phyloP scores from a whole-genome alignment of 225 moss, liverwort and hornwort genomes.

The Physcomitrium patens region DNA sequence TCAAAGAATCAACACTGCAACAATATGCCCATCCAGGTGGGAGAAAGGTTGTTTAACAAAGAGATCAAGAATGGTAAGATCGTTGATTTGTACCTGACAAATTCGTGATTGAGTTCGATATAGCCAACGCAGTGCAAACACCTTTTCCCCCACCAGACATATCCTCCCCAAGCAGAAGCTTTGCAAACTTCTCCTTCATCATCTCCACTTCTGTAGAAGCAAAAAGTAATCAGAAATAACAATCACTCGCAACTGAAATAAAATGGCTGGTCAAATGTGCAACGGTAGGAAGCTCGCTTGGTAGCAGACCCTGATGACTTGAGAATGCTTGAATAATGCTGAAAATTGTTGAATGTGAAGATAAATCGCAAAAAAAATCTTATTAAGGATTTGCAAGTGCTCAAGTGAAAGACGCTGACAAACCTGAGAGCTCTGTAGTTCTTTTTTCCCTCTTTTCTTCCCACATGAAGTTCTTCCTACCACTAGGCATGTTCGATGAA shows the following conservation, averaged over 20 bases:
- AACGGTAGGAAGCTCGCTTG: too few relatives aligned
- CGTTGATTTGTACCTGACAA: slow-evolving; percentile 68
- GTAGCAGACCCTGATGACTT: too few relatives aligned
- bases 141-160: slow-evolving; percentile 98
- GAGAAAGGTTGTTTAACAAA: too few relatives aligned
- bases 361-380: too few relatives aligned
- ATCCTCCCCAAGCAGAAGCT: slow-evolving; percentile 95
- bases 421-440: slow-evolving; percentile 85
- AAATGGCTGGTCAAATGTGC: too few relatives aligned
- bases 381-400: too few relatives aligned
- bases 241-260: too few relatives aligned
- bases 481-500: slow-evolving; percentile 74
- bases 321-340: too few relatives aligned
- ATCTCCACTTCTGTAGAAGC: slow-evolving; percentile 84
- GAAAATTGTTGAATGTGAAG: too few relatives aligned
- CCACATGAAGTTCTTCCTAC: slow-evolving; percentile 80
- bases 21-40: neutral
- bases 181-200: slow-evolving; percentile 99
- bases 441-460: slow-evolving; percentile 93
- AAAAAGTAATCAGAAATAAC: neutral
- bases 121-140: slow-evolving; percentile 92
- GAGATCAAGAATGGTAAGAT: neutral
- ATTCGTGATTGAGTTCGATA: slow-evolving; percentile 97
- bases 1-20: neutral
- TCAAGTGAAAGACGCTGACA: neutral